Percentiles rank a stretch among this genome's conserved stretches.
Conservation (phyloP, 73 alveolate species). For the Effrenium voratum region DNA sequence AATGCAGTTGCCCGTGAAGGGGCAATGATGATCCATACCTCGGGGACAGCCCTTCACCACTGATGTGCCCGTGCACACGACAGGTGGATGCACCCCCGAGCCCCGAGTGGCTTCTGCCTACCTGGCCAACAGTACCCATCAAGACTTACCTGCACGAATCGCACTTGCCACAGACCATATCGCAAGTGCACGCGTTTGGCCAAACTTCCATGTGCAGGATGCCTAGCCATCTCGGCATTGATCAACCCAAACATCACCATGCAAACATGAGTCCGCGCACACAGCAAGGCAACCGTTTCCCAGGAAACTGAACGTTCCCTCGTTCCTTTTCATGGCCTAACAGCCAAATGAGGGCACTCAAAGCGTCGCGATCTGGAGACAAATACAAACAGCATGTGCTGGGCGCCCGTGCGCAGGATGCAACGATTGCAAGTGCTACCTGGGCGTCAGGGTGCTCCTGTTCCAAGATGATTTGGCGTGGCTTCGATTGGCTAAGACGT, state of each 20-base stretch:
- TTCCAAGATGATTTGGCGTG: background rate
- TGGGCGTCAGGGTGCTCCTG: background rate
- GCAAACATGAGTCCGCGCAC: background rate
- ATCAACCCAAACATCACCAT: background rate
- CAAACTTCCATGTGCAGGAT: too few relatives aligned
- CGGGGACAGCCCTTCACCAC: background rate
- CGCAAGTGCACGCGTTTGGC: background rate
- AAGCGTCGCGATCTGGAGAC: background rate
- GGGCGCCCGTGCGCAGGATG: conserved; percentile 20
- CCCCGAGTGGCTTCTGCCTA: too few relatives aligned
- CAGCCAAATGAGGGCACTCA: background rate
- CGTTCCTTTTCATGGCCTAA: background rate
- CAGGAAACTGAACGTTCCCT: background rate
- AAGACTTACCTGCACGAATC: too few relatives aligned
- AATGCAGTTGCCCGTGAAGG: conserved; percentile 79
- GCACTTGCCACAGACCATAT: too few relatives aligned
- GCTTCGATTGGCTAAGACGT: background rate
- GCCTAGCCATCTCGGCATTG: background rate
- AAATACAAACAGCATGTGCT: too few relatives aligned
- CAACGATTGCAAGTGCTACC: conserved; percentile 78
- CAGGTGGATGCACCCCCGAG: too few relatives aligned
- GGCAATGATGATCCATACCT: conserved; percentile 89
- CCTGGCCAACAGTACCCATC: too few relatives aligned
- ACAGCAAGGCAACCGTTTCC: background rate
- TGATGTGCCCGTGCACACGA: background rate